phyloP scores from a whole-genome alignment of 176 grass and related monocot genomes.

The Zea luxurians region DNA sequence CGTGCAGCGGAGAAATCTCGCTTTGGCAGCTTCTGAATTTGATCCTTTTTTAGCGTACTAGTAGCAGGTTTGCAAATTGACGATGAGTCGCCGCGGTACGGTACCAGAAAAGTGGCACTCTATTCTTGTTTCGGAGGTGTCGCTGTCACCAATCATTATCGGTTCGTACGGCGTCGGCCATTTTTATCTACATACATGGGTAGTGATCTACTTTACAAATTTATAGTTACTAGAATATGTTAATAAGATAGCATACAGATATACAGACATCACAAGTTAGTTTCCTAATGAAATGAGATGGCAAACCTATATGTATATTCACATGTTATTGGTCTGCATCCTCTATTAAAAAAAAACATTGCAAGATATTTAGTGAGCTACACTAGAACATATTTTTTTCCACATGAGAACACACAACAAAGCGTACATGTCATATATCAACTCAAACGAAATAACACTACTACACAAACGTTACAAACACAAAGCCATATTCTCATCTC shows the following conservation, averaged over 20 bases:
- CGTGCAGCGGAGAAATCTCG: background rate
- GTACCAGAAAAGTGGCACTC: no score
- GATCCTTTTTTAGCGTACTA: background rate
- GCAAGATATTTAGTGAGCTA: background rate
- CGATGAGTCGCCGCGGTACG: no score
- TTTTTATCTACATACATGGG: no score
- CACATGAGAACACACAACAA: background rate
- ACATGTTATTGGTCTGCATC: no score
- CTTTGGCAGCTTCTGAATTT: background rate
- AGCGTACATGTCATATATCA: constrained; percentile 11
- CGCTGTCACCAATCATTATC: background rate
- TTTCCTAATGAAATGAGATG: no score
- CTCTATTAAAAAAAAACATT: background rate
- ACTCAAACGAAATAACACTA: constrained; percentile 24
- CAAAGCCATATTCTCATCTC: constrained; percentile 1
- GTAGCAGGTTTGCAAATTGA: background rate
- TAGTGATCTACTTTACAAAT: no score
- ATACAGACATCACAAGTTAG: no score
- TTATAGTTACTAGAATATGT: no score
- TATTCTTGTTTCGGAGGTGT: no score
- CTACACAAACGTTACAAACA: constrained; percentile 33
- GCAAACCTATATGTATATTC: no score
- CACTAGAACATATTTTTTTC: background rate
- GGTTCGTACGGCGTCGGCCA: background rate
- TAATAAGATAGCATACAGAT: no score